Conservation (phyloP, 495 filamentous ascomycete genomes). For the Talaromyces trachyspermus region DNA sequence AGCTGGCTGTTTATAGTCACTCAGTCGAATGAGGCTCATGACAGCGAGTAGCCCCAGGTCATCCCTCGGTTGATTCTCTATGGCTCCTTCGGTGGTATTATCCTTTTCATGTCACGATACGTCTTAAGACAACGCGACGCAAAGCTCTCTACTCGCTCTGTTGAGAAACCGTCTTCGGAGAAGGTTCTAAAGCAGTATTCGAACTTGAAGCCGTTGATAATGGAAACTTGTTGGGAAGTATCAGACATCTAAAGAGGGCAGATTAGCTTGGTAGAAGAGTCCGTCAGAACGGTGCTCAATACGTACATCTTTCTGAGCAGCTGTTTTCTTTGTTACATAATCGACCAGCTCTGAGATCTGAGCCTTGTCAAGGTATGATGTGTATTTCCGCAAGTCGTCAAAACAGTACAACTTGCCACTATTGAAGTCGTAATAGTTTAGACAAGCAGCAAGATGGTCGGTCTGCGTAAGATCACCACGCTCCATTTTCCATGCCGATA, state of each 20-base stretch:
- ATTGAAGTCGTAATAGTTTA: constrained; percentile 42
- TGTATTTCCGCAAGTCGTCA: constrained; percentile 41
- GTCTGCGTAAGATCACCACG: constrained; percentile 24
- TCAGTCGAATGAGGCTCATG: constrained; percentile 45
- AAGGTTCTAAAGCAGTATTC: constrained; percentile 48
- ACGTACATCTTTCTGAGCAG: constrained; percentile 27
- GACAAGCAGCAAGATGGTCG: constrained; percentile 33
- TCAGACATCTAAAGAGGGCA: neutral
- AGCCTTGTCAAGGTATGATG: constrained; percentile 30
- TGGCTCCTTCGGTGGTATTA: constrained; percentile 23
- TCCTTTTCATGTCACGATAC: constrained; percentile 28
- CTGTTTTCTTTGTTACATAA: constrained; percentile 20
- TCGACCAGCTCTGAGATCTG: constrained; percentile 31
- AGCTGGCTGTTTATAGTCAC: constrained; percentile 16
- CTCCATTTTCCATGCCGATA: constrained; percentile 18
- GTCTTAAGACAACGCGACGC: constrained; percentile 38
- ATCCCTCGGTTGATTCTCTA: constrained; percentile 51
- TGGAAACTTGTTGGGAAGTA: constrained; percentile 22
- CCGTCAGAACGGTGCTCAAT: neutral
- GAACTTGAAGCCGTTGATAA: constrained; percentile 49
- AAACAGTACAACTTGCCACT: constrained; percentile 48
- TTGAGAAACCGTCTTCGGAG: constrained; percentile 27
- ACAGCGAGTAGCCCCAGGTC: constrained; percentile 49
- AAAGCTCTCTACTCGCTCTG: constrained; percentile 33
- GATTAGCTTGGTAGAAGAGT: constrained; percentile 8